Conservation (phyloP, 768 basidiomycete species). For the Podaxis sp. region DNA sequence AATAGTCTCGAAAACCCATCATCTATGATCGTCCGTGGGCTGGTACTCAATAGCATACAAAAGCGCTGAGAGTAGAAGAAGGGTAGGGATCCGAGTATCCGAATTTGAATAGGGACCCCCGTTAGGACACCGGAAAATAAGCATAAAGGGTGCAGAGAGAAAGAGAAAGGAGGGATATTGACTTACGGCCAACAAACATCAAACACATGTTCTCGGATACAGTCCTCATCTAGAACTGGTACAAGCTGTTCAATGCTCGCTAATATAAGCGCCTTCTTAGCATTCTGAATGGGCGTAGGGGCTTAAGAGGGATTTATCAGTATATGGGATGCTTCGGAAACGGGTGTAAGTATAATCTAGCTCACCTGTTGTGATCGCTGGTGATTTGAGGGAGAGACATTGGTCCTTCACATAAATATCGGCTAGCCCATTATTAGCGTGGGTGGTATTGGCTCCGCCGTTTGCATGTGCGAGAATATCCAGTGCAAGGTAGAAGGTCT, state of each 20-base stretch:
- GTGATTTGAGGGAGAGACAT: constrained; percentile 21
- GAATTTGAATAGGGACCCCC: neutral
- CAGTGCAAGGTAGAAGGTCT: constrained; percentile 70
- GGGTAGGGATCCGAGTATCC: neutral
- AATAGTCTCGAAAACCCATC: neutral
- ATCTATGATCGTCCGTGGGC: neutral
- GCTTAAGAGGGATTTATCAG: neutral
- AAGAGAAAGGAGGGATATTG: constrained; percentile 6
- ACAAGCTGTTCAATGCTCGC: constrained; percentile 79
- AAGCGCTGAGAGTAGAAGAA: neutral
- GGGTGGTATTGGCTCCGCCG: constrained; percentile 18
- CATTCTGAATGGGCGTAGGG: constrained; percentile 16
- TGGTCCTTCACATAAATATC: constrained; percentile 25
- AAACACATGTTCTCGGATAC: constrained; percentile 52
- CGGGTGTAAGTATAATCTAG: neutral
- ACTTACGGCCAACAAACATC: constrained; percentile 65
- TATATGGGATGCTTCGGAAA: neutral
- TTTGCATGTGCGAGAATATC: constrained; percentile 55
- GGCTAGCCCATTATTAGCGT: constrained; percentile 15
- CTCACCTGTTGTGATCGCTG: constrained; percentile 18
- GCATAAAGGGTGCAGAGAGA: constrained; percentile 1
- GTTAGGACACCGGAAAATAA: neutral
- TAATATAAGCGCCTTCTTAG: constrained; percentile 60
- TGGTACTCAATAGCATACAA: neutral
- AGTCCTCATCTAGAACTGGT: constrained; percentile 47